A percentile compares a stretch with the other conserved stretches of the same genome.
Conservation (phyloP, 108 stramenopile species). For the Stephanodiscus triporus region DNA sequence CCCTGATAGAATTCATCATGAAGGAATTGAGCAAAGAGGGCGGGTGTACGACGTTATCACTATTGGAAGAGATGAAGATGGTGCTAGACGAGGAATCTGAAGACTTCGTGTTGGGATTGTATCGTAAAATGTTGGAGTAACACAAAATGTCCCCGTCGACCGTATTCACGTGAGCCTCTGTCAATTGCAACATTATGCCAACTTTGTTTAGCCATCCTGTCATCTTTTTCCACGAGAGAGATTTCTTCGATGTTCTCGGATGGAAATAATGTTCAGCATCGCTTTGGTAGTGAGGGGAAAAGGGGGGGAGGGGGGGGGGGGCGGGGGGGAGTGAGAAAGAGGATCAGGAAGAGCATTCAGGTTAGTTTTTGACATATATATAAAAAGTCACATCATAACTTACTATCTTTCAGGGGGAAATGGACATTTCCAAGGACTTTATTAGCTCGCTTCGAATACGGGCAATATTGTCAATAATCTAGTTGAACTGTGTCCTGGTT, state of each 20-base stretch:
- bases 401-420: neutral
- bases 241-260: neutral
- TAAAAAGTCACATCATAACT: neutral
- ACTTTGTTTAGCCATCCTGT: neutral
- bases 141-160: neutral
- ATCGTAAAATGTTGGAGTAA: conserved; percentile 53
- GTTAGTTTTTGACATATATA: neutral
- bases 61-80: conserved; percentile 76
- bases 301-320: neutral
- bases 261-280: neutral
- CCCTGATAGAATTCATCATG: conserved; percentile 77
- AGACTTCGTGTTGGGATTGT: conserved; percentile 67
- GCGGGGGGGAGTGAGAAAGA: neutral
- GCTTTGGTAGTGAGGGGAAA: neutral
- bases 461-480: neutral
- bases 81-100: conserved; percentile 86
- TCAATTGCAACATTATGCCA: conserved; percentile 1
- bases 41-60: conserved; percentile 34
- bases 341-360: no score
- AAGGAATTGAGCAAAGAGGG: conserved; percentile 53
- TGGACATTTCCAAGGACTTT: neutral
- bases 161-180: conserved; percentile 11
- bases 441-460: neutral
- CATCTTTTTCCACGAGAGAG: neutral
- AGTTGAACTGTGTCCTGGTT: neutral